Evolutionary conservation across 148 eudicot genomes (phyloP), one percentile per base, ranked within the genome.

Genomic region (Dianthus caryophyllus): DNA sequence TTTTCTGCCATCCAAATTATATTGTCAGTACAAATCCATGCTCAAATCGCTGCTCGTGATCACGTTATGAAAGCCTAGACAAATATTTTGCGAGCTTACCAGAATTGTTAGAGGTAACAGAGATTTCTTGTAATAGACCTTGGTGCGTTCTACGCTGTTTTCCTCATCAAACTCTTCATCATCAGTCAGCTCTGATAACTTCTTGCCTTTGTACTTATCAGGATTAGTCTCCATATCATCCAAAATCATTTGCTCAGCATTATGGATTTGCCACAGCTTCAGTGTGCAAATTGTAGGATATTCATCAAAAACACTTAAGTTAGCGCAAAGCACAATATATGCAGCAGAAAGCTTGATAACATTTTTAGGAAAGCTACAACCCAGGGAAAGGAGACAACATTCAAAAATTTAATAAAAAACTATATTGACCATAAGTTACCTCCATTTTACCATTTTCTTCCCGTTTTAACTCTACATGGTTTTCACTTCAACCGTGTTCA

Each of bases 191-290:
- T 94, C 91, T 29, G 90, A 72, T 64, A 94, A 73, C 41, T 80
- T 85, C 75, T 82, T 82, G 69, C 82, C 93, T 65, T 85, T 65
- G 57, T 94, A 94, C 62, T 88, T 90, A 54, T 86, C 89, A 73
- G 99, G 99, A 68, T 86, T 90, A 16, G 78, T 75, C 73, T 84
- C 99, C 76, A 88, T 74, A 75, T 94, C 99, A 78, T 90, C 97
- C 84, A 94, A 50, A 39, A 94, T 86, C 93, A 87, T 83, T 78
- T 94, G 99, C 81, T 94, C 99, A 70, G 99, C 89, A 71, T 74
- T 82, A 80, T 94, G 88, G 61, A 94, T 83, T 77, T 88, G 96
- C 99, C 99, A 94, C 68, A 94, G 70, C 99, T 94, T 86, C 79
- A 68, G 58, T 36, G 78, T 17, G 57, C 57, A 33, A 33, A 33